Evolutionary conservation across 2,329 filamentous ascomycete species (phyloP).

Genomic region (Trichoderma citrinoviride): DNA sequence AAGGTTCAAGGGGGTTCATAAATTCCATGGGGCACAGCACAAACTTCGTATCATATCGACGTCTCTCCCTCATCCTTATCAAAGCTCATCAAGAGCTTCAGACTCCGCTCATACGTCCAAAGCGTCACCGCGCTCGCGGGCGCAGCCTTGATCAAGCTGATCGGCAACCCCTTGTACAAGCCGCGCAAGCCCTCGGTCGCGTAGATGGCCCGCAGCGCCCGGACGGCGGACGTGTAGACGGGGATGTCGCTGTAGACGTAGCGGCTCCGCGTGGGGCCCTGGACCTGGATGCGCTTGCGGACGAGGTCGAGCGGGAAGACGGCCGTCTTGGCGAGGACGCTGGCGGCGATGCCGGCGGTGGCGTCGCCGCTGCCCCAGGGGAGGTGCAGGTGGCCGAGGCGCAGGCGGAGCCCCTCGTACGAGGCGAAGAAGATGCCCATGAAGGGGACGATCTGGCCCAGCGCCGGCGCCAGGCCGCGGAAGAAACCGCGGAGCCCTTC

Average conservation of each 20-base stretch:
- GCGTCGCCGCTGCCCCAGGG: constrained; percentile 80
- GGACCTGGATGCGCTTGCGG: constrained; percentile 89
- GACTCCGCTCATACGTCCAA: constrained; percentile 84
- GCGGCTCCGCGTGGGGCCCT: constrained; percentile 75
- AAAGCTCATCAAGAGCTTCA: constrained; percentile 55
- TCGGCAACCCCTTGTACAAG: constrained; percentile 81
- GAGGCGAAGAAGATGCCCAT: constrained; percentile 95
- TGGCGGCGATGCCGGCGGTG: constrained; percentile 74
- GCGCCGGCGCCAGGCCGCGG: constrained; percentile 74
- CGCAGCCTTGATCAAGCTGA: constrained; percentile 88
- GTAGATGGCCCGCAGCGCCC: constrained; percentile 67
- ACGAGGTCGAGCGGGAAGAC: constrained; percentile 94
- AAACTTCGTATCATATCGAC: constrained; percentile 25
- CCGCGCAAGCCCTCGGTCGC: constrained; percentile 72
- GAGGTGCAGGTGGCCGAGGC: constrained; percentile 53
- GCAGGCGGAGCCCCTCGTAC: constrained; percentile 73
- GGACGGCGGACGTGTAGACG: constrained; percentile 67
- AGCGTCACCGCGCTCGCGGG: constrained; percentile 91
- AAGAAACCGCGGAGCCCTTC: constrained; percentile 85
- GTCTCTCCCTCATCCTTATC: constrained; percentile 35
- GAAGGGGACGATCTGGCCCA: constrained; percentile 88
- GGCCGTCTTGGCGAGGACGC: constrained; percentile 78
- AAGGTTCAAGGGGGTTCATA: background rate
- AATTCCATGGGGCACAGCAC: background rate
- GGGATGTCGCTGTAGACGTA: constrained; percentile 91